These are phyloP conservation scores for Verticillium alfalfae DNA, from an alignment of 2,329 filamentous ascomycete species.

Conservation along the genomic window DNA sequence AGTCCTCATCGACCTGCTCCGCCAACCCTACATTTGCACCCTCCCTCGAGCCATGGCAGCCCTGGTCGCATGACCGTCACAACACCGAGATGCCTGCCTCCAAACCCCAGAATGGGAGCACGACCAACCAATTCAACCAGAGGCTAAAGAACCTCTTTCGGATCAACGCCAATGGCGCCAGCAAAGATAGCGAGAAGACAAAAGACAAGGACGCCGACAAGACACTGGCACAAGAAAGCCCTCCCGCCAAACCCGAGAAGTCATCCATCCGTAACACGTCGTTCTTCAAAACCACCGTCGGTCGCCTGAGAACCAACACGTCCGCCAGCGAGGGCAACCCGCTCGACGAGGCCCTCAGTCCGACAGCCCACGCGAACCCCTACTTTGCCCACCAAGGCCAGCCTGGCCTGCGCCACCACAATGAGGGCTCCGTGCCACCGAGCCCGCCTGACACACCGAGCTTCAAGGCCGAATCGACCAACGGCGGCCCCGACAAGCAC, in stretches of 20 bases:
- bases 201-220: slow-evolving; percentile 19
- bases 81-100: slow-evolving; percentile 40
- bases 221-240: neutral
- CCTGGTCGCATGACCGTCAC: slow-evolving; percentile 19
- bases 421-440: slow-evolving; percentile 86
- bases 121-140: slow-evolving; percentile 58
- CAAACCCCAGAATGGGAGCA: slow-evolving; percentile 47
- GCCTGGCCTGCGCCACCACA: slow-evolving; percentile 87
- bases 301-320: slow-evolving; percentile 82
- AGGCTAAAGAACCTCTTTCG: slow-evolving; percentile 68
- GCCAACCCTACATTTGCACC: neutral
- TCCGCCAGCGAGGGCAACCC: slow-evolving; percentile 90
- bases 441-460: slow-evolving; percentile 88
- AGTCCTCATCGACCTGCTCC: slow-evolving; percentile 1
- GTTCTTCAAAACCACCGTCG: slow-evolving; percentile 81
- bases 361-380: slow-evolving; percentile 90
- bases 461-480: slow-evolving; percentile 65
- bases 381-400: slow-evolving; percentile 97
- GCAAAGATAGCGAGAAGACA: slow-evolving; percentile 27
- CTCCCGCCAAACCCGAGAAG: slow-evolving; percentile 27
- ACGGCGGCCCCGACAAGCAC: slow-evolving; percentile 58
- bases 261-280: slow-evolving; percentile 76
- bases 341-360: slow-evolving; percentile 82
- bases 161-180: slow-evolving; percentile 47
- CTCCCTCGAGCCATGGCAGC: slow-evolving; percentile 27